Evolutionary conservation across 208 protist species (phyloP).

Genomic region (Wallacemonas sp.): DNA sequence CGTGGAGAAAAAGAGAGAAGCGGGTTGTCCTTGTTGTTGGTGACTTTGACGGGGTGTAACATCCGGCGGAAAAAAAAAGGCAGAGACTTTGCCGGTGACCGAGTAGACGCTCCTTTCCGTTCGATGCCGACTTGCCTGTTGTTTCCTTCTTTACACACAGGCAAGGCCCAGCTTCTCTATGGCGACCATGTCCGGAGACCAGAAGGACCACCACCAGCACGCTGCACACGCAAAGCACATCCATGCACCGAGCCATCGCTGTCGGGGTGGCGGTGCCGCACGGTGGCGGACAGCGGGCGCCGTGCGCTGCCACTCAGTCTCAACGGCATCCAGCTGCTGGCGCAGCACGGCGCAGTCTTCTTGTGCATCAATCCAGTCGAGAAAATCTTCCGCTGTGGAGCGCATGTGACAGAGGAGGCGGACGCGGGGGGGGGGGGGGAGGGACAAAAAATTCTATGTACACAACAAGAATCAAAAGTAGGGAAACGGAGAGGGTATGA

Average conservation of each 20-base stretch:
- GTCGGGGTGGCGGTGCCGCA: too few relatives aligned
- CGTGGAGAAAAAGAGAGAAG: too few relatives aligned
- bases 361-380: neutral
- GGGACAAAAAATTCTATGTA: neutral
- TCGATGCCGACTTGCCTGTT: too few relatives aligned
- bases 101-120: too few relatives aligned
- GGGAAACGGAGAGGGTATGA: neutral
- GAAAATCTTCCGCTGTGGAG: neutral
- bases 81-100: neutral
- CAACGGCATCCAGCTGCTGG: neutral
- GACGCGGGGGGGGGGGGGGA: neutral
- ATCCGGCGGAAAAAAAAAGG: too few relatives aligned
- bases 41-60: too few relatives aligned
- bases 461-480: conserved; percentile 12
- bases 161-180: neutral
- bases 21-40: too few relatives aligned
- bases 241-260: too few relatives aligned
- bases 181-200: neutral
- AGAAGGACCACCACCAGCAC: neutral
- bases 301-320: neutral
- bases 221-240: neutral
- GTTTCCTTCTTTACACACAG: too few relatives aligned
- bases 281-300: neutral
- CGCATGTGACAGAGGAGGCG: too few relatives aligned
- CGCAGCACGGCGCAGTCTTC: neutral